Percentiles rank a stretch among this genome's conserved stretches.
These are phyloP conservation scores for Metarhizium humberi DNA, from an alignment of 2,329 filamentous ascomycete species.

Conservation along the genomic window DNA sequence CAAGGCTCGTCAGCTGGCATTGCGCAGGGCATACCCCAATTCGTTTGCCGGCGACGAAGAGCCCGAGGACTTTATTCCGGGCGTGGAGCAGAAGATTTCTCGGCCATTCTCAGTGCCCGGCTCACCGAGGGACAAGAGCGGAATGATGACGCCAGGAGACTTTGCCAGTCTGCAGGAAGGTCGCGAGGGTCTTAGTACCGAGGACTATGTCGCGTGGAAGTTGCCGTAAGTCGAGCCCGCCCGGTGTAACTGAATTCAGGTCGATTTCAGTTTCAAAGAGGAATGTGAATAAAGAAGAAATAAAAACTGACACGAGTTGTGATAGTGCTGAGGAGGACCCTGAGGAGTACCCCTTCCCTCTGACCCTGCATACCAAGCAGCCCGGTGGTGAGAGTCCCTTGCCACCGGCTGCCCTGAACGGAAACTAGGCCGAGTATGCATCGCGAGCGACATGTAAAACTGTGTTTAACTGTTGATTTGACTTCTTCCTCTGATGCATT, in stretches of 20 bases:
- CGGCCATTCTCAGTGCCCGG: slow-evolving; percentile 90
- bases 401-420: slow-evolving; percentile 11
- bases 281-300: not conserved
- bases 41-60: slow-evolving; percentile 76
- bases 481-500: too few relatives aligned
- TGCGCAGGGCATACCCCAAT: slow-evolving; percentile 82
- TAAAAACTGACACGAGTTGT: not conserved
- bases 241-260: not conserved
- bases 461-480: not conserved
- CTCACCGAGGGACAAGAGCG: slow-evolving; percentile 78
- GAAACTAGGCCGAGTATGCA: slow-evolving; percentile 6
- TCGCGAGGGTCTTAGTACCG: slow-evolving; percentile 83
- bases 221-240: slow-evolving; percentile 66
- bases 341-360: slow-evolving; percentile 55
- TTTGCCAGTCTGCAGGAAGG: slow-evolving; percentile 95
- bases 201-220: slow-evolving; percentile 98
- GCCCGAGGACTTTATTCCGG: slow-evolving; percentile 83
- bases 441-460: not conserved
- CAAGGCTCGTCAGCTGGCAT: slow-evolving; percentile 87
- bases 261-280: not conserved
- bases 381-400: slow-evolving; percentile 21
- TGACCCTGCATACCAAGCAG: slow-evolving; percentile 47
- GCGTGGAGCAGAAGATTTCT: slow-evolving; percentile 90
- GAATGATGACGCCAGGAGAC: slow-evolving; percentile 99
- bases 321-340: slow-evolving; percentile 84